Evolutionary conservation across 495 filamentous ascomycete genomes (phyloP), one percentile per base, ranked within the genome.

Genomic region (Aspergillus steynii): DNA sequence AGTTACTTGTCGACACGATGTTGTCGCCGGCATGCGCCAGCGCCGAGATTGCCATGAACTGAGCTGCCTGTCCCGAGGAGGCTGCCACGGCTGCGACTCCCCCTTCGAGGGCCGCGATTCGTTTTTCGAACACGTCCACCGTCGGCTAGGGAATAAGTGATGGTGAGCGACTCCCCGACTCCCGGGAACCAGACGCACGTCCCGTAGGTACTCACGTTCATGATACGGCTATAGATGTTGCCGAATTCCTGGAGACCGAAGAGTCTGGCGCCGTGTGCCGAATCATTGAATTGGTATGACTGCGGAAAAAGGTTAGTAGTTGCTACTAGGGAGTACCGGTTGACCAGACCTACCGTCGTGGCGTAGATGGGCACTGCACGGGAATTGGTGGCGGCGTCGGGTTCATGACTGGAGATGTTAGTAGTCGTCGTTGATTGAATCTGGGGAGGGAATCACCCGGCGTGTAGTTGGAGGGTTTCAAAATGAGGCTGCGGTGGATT

Each of bases 171-270:
- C 5, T 53, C 14, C n/a, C n/a, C 28, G 15, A 42, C 29, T 20
- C 45, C 20, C 5, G 27, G 0, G 28, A 28, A 42, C 3, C 0
- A 37, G n/a, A 50, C 26, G n/a, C 6, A 29, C 14, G n/a, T 7
- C 7, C 15, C 25, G 1, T 14, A 28, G 14, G 42, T 60, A 66
- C 75, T 55, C 73, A 86, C 85, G 74, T 99, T 99, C 92, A 96
- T 96, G 66, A 99, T 95, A 59, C 95, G 89, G 68, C 88, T 92
- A 82, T 99, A 99, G 78, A 99, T 97, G 77, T 99, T 97, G 72
- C 94, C 96, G 72, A 96, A 94, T 74, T 97, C 94, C 74, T 97
- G 96, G 77, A 99, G 92, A 65, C 92, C 92, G 71, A 99, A 99
- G 28, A 99, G 88, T 69, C 94, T 87, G 55, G 96, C 96, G 63